phyloP scores from a whole-genome alignment of 768 basidiomycete species.

The Boletus bicolor region DNA sequence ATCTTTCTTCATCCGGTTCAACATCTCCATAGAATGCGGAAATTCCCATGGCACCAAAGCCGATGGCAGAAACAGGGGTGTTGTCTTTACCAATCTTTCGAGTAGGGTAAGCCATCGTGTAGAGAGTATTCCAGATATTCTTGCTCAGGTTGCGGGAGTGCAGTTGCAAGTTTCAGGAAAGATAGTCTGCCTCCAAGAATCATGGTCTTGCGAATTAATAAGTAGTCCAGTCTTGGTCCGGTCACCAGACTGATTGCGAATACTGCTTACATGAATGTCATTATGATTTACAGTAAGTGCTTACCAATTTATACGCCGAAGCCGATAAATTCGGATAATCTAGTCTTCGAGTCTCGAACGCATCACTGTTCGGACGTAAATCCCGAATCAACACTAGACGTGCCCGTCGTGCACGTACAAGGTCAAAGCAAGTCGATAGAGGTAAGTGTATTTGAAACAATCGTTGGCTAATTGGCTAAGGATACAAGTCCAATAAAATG shows the following conservation, averaged over 20 bases:
- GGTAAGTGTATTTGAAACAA: neutral
- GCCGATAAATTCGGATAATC: neutral
- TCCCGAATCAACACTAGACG: neutral
- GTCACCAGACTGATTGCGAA: neutral
- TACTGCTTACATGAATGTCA: neutral
- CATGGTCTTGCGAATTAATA: neutral
- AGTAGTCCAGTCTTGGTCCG: too few species aligned
- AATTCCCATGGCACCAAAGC: constrained; percentile 62
- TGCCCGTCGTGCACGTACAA: neutral
- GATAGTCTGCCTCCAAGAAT: neutral
- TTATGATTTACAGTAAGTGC: too few species aligned
- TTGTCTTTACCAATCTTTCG: constrained; percentile 43
- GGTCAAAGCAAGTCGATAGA: neutral
- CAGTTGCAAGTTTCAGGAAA: neutral
- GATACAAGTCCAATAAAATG: neutral
- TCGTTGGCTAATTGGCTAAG: neutral
- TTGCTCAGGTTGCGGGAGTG: neutral
- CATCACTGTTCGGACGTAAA: neutral
- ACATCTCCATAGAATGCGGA: constrained; percentile 46
- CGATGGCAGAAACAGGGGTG: constrained; percentile 43
- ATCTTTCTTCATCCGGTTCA: constrained; percentile 53
- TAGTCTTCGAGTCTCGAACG: neutral
- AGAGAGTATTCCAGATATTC: too few species aligned
- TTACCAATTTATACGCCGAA: too few species aligned
- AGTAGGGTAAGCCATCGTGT: constrained; percentile 27